Base-by-base conservation (phyloP, 108 stramenopile species). In the Stephanodiscus triporus region DNA sequence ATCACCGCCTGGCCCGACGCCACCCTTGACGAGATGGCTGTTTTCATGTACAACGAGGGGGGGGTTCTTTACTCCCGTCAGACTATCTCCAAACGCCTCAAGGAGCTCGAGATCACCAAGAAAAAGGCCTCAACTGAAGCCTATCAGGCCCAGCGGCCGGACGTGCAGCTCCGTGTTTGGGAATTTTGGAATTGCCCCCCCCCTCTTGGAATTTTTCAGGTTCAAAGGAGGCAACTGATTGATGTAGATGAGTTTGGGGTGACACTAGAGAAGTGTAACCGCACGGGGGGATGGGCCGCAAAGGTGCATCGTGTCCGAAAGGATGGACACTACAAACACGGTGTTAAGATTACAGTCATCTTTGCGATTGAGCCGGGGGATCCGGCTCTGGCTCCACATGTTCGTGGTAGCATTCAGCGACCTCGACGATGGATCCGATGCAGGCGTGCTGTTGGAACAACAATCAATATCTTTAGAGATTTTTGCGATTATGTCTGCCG, bases 191-290 rank as follows among this genome's bases (percentile, higher is more conserved):
- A 30, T 29, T 9, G 26, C 2, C 70, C 70, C 0, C 70, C 70
- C 9, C 70, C 70, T 2, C 57, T 71, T 17, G 70, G 70, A 0
- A 23, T 69, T 22, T 1, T 19, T 10, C n/a, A 34, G 9, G 68
- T 69, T 17, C 55, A 2, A 0, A 20, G 68, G 0, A 7, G 32
- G 5, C 58, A 69, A 43, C 54, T 58, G 11, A 27, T 69, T 43
- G 56, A 69, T 43, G 55, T 69, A 43, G 68, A 69, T 26, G 68
- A 69, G 23, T 57, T 69, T 40, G 68, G 68, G 2, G 22, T 71
- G 11, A 16, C 29, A 2, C 16, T 60, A 0, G 70, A 71, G 29
- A 60, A 53, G 42, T 71, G 70, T 43, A 71, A 71, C 47, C 19
- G 29, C 20, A 71, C 16, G 0, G 1, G 6, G 29, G 70, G 70